phyloP scores from a whole-genome alignment of 2,329 filamentous ascomycete genomes.

The Fusarium sp. region DNA sequence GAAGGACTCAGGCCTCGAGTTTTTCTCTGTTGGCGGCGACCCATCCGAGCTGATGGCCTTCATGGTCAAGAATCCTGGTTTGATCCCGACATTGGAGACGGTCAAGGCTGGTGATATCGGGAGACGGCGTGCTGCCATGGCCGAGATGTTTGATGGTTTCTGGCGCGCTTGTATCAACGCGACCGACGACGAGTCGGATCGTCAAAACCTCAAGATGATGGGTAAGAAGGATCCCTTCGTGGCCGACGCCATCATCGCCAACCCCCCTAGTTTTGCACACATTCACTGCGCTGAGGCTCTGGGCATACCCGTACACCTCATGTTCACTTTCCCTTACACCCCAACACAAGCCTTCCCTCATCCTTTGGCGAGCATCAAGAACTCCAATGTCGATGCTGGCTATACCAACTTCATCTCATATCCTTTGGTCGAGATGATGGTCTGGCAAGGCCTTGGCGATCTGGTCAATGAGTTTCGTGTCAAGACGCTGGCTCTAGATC shows the following conservation, averaged over 20 bases:
- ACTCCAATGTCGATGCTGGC: conserved; percentile 75
- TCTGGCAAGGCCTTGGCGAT: conserved; percentile 89
- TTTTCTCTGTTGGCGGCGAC: conserved; percentile 83
- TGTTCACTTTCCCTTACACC: conserved; percentile 90
- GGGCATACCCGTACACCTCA: conserved; percentile 81
- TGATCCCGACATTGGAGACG: conserved; percentile 79
- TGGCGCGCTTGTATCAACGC: conserved; percentile 82
- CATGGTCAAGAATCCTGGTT: conserved; percentile 86
- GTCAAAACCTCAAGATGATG: conserved; percentile 72
- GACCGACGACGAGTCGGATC: conserved; percentile 71
- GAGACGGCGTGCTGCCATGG: conserved; percentile 74
- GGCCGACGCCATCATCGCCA: conserved; percentile 85
- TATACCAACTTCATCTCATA: conserved; percentile 87
- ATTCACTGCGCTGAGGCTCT: conserved; percentile 83
- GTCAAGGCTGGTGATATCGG: conserved; percentile 80
- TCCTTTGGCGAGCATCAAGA: conserved; percentile 79
- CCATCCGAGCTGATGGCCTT: conserved; percentile 87
- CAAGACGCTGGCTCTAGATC: conserved; percentile 75
- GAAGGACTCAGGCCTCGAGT: conserved; percentile 78
- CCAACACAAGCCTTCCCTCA: conserved; percentile 82
- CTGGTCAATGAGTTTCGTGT: conserved; percentile 79
- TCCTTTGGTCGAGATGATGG: conserved; percentile 84
- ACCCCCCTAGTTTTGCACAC: conserved; percentile 82
- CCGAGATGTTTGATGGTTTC: conserved; percentile 84
- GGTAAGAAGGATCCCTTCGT: conserved; percentile 70